phyloP scores from a whole-genome alignment of 805 yeast genomes.

The Kluyveromyces aestuarii region DNA sequence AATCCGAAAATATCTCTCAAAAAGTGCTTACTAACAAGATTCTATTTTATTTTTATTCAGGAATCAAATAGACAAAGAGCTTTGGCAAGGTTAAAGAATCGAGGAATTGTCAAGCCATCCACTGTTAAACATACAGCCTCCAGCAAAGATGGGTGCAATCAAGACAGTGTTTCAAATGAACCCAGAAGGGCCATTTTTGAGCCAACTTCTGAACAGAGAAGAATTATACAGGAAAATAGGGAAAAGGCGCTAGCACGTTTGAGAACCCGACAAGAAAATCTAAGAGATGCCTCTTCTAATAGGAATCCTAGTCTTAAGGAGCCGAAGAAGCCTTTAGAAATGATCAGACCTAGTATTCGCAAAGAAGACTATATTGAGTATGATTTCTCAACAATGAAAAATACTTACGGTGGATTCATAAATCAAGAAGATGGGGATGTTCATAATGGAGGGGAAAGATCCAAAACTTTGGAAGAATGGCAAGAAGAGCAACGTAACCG shows the following conservation, averaged over 20 bases:
- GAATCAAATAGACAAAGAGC: conserved; percentile 59
- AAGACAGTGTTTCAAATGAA: not conserved
- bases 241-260: conserved; percentile 42
- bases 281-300: conserved; percentile 30
- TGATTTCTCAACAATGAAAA: conserved; percentile 87
- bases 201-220: conserved; percentile 41
- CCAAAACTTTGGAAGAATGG: conserved; percentile 45
- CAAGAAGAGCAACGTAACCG: conserved; percentile 47
- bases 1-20: no score
- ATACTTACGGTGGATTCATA: conserved; percentile 79
- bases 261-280: conserved; percentile 27
- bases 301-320: conserved; percentile 12
- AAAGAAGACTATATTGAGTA: conserved; percentile 68
- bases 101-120: conserved; percentile 28
- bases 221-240: conserved; percentile 44
- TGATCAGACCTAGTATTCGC: conserved; percentile 40
- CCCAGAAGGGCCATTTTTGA: not conserved
- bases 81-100: conserved; percentile 44
- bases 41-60: conserved; percentile 23
- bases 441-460: conserved; percentile 18
- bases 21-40: not conserved
- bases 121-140: conserved; percentile 8
- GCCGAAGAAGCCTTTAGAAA: conserved; percentile 17
- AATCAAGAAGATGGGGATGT: conserved; percentile 31
- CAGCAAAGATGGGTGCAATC: not conserved